Base-by-base conservation (phyloP, 768 basidiomycete species). In the Tylopilus subfusipes region DNA sequence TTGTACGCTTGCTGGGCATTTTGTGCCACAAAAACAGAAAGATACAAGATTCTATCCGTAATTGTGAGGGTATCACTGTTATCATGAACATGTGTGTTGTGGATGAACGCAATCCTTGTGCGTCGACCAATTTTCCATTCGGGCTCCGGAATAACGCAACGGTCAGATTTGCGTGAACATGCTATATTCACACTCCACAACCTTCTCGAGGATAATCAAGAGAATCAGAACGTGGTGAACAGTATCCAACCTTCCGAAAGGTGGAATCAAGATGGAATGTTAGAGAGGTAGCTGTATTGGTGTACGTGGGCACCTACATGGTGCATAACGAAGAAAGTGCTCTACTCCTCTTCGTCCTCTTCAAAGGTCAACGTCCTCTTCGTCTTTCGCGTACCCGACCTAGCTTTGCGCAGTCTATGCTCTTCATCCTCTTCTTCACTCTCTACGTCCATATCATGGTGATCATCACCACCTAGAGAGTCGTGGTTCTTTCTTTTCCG, bases 61-160 rank as follows among this genome's bases (percentile, higher is more conserved):
- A 70, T 33, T 82, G 78, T 58, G 87, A 82, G 22, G 93, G 93
- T 43, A 83, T 97, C 55, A 79, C 85, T 48, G 80, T 92, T 43
- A 78, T 96, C 18, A 84, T 97, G 82, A 89, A 88, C 65, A 76
- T 94, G 72, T 95, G 93, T 69, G 90, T 91, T 18, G 76, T 93
- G 25, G 94, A 98, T 67, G 93, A 94, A 62, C 75, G 86, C 53
- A 97, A 95, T 71, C 94, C 94, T 36, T 94, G 94, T 96, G 68
- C 72, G 93, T 83, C 8, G 29, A 13, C 31, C 22, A 48, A 14
- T 21, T 30, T 48, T 8, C n/a, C 5, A 3, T 56, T 21, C 18
- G 16, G 9, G 21, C 53, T 31, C 2, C 10, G 34, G 39, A 53
- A 39, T 67, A 31, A 65, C 34, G 4, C 16, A 11, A 48, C 50